Conservation (phyloP, 2,329 filamentous ascomycete species). For the Orbilia brochopaga region DNA sequence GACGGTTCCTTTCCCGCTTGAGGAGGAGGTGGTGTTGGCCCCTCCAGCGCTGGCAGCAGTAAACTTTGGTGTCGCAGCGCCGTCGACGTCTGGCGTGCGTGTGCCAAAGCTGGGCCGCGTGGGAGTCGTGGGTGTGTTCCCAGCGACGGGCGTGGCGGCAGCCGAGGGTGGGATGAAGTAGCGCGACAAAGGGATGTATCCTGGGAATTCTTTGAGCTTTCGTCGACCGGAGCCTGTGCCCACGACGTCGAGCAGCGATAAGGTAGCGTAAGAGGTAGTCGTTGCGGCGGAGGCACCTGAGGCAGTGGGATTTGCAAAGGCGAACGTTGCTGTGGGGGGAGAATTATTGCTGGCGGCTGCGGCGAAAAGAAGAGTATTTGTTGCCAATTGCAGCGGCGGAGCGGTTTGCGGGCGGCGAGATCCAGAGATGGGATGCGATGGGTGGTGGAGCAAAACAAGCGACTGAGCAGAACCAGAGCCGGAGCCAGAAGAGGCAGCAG, state of each 20-base stretch:
- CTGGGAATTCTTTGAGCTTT: slow-evolving; percentile 49
- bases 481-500: slow-evolving; percentile 7
- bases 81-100: slow-evolving; percentile 10
- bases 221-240: slow-evolving; percentile 43
- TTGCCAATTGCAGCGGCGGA: slow-evolving; percentile 25
- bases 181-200: slow-evolving; percentile 44
- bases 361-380: slow-evolving; percentile 8
- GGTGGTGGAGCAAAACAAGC: slow-evolving; percentile 37
- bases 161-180: slow-evolving; percentile 47
- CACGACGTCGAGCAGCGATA: slow-evolving; percentile 36
- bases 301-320: slow-evolving; percentile 19
- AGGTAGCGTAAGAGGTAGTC: slow-evolving; percentile 41
- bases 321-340: slow-evolving; percentile 3
- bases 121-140: slow-evolving; percentile 39
- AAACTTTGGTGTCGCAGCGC: slow-evolving; percentile 20
- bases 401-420: slow-evolving; percentile 25
- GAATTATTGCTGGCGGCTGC: not conserved
- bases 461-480: slow-evolving; percentile 32
- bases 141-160: slow-evolving; percentile 29
- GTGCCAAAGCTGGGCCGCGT: slow-evolving; percentile 26
- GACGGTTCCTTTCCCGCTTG: not conserved
- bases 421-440: slow-evolving; percentile 32
- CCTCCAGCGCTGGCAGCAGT: not conserved
- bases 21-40: no score
- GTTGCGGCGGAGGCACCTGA: slow-evolving; percentile 13